Evolutionary conservation across 2,329 filamentous ascomycete species (phyloP).

Genomic region (Curvularia hawaiiensis): DNA sequence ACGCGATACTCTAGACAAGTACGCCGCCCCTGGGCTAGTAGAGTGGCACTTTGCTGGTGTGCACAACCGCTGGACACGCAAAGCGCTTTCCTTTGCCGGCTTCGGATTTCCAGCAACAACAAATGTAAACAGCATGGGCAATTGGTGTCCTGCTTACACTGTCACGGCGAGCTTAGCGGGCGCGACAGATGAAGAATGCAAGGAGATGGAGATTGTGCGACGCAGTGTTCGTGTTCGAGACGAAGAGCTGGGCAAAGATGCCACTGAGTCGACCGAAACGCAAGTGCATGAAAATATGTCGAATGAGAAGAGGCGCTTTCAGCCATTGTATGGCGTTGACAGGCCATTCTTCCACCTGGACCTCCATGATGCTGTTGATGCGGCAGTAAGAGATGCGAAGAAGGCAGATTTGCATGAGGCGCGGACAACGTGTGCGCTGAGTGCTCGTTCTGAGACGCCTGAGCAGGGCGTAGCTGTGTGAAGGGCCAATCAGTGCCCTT

Average conservation of each 20-base stretch:
- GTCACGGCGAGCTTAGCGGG: constrained; percentile 22
- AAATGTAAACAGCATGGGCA: constrained; percentile 11
- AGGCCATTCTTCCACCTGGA: constrained; percentile 40
- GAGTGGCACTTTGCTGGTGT: constrained; percentile 58
- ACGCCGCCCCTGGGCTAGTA: constrained; percentile 49
- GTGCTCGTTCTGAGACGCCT: background rate
- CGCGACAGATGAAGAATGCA: constrained; percentile 24
- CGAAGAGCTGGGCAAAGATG: constrained; percentile 14
- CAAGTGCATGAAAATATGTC: background rate
- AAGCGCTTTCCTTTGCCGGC: constrained; percentile 60
- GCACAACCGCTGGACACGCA: constrained; percentile 61
- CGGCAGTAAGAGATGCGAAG: constrained; percentile 32
- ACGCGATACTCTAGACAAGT: constrained; percentile 59
- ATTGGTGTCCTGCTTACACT: constrained; percentile 34
- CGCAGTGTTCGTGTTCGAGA: constrained; percentile 7
- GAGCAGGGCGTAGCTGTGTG: background rate
- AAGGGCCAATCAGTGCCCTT: background rate
- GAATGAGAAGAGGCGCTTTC: background rate
- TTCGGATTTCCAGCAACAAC: constrained; percentile 54
- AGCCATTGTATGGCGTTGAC: constrained; percentile 29
- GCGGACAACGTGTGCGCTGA: background rate
- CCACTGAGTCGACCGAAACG: background rate
- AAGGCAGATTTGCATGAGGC: constrained; percentile 18
- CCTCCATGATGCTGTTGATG: constrained; percentile 37
- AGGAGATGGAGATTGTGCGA: constrained; percentile 11